Evolutionary conservation across 805 yeast species (phyloP).

Genomic region (Kazachstania bromeliacearum): DNA sequence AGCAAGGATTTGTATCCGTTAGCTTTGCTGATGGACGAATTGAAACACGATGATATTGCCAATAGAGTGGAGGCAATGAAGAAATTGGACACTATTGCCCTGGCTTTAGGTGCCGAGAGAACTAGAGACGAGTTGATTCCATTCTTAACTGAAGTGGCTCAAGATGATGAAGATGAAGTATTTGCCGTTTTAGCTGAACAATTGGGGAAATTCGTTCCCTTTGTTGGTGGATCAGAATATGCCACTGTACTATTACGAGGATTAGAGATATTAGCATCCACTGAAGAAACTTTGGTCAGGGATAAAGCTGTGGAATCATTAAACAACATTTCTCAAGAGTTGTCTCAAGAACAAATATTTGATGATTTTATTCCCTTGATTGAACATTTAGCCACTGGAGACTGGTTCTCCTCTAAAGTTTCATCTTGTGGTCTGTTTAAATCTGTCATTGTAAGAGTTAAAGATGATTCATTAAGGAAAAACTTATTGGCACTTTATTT

Average conservation of each 20-base stretch:
- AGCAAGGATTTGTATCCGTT: slow-evolving; percentile 67
- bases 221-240: slow-evolving; percentile 71
- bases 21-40: slow-evolving; percentile 93
- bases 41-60: slow-evolving; percentile 91
- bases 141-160: slow-evolving; percentile 73
- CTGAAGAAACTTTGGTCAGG: slow-evolving; percentile 94
- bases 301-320: slow-evolving; percentile 88
- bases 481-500: slow-evolving; percentile 58
- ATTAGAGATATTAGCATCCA: slow-evolving; percentile 74
- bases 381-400: slow-evolving; percentile 69
- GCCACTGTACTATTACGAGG: slow-evolving; percentile 54
- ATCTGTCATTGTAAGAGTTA: slow-evolving; percentile 51
- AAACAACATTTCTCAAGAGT: slow-evolving; percentile 55
- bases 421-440: slow-evolving; percentile 86
- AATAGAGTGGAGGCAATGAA: slow-evolving; percentile 93
- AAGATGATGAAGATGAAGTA: slow-evolving; percentile 97
- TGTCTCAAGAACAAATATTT: slow-evolving; percentile 54
- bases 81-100: slow-evolving; percentile 84
- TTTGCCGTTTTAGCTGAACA: slow-evolving; percentile 88
- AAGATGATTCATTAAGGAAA: slow-evolving; percentile 42
- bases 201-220: slow-evolving; percentile 78
- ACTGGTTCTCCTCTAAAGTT: slow-evolving; percentile 90
- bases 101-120: slow-evolving; percentile 90
- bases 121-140: slow-evolving; percentile 85
- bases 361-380: slow-evolving; percentile 67